Evolutionary conservation across 2,329 filamentous ascomycete species (phyloP).

Genomic region (Neopestalotiopsis sp.): DNA sequence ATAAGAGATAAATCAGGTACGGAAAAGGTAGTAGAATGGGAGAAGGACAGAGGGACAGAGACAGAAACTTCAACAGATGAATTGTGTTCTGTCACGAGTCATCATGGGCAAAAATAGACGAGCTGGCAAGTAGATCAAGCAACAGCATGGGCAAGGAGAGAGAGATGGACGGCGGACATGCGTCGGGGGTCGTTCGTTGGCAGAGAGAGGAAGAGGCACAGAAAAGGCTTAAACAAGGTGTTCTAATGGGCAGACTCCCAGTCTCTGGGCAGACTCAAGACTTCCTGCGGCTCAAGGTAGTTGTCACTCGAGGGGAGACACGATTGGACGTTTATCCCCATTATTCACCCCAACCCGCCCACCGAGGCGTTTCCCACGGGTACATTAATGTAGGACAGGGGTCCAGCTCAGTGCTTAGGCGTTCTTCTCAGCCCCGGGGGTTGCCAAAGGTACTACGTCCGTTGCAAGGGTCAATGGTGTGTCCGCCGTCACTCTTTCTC

Average conservation of each 20-base stretch:
- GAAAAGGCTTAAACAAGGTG: conserved; percentile 14
- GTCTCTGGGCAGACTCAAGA: conserved; percentile 12
- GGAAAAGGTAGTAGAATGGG: not conserved
- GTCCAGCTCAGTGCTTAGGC: conserved; percentile 12
- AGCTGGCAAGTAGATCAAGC: no score
- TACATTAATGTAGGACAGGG: not conserved
- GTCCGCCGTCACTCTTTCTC: not conserved
- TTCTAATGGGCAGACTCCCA: conserved; percentile 15
- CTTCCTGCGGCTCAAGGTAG: conserved; percentile 16
- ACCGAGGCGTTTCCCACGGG: conserved; percentile 22
- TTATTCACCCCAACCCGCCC: conserved; percentile 20
- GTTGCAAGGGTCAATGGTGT: not conserved
- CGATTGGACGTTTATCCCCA: conserved; percentile 8
- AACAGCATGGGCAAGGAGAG: not conserved
- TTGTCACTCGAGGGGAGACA: conserved; percentile 8
- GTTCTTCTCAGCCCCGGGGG: conserved; percentile 30
- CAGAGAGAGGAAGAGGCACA: conserved; percentile 13
- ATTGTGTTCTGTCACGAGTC: not conserved
- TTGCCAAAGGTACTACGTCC: no score
- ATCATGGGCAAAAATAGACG: not conserved
- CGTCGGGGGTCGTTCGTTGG: not conserved
- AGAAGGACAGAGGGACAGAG: no score
- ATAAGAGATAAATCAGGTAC: not conserved
- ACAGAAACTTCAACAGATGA: no score
- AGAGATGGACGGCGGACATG: not conserved